Evolutionary conservation across 129 eudicot species (phyloP), one percentile per base, ranked within the genome.

Genomic region (Arctium minus): DNA sequence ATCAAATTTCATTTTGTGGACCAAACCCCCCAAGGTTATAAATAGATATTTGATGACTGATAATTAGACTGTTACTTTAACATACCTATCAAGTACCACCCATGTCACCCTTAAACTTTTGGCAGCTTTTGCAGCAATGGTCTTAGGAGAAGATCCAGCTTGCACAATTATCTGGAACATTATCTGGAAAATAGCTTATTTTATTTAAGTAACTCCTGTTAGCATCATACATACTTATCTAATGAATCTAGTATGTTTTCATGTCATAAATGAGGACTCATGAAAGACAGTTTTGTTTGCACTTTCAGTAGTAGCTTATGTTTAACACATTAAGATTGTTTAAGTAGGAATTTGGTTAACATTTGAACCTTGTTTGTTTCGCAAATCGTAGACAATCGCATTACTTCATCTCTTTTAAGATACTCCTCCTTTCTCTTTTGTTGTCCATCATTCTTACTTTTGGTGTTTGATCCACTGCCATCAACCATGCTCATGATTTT

Each of bases 51-150:
- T 60, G 30, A 60, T 17, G 29, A 60, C 2, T 60, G 29, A 60
- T 60, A 6, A 46, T 75, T n/a, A 33, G 60, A 42, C 10, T 37
- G n/a, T 18, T 7, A 12, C 53, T 72, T 50, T 74, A 50, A 75
- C 75, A 35, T 69, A 90, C 93, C 93, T 86, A 78, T 87, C 93
- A 13, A 90, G 91, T 73, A 90, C 78, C 46, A 90, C 88, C 93
- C 93, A 90, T 81, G 91, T 87, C 70, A 85, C 86, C 79, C 75
- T 75, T 69, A 64, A 80, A 35, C 68, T 72, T 38, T 36, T 78
- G 29, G 89, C 91, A 37, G 86, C 91, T 60, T 74, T 44, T 48
- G 82, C 75, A 71, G 91, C 93, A 42, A 75, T 70, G 13, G 42
- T 75, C 78, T 82, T 87, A 13, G 91, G 86, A 32, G 93, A 89